Conservation (phyloP, 371 early-diverging fungal species). For the Mortierella sp. region DNA sequence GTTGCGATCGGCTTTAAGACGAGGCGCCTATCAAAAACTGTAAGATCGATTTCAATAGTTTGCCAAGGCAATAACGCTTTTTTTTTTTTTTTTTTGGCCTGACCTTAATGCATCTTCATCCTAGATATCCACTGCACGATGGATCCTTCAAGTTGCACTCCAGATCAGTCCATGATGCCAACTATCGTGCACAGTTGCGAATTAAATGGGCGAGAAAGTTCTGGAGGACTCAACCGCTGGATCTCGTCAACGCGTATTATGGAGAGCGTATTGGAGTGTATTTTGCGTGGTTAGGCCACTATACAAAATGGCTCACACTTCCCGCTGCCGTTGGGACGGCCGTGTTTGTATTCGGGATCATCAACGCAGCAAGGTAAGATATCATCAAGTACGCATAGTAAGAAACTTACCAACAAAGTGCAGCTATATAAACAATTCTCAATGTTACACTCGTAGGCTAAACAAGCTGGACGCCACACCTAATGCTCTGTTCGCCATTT, state of each 20-base stretch:
- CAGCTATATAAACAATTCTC: too few relatives aligned
- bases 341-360: slow-evolving; percentile 61
- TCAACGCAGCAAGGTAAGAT: slow-evolving; percentile 42
- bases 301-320: slow-evolving; percentile 58
- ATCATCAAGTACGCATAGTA: too few relatives aligned
- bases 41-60: slow-evolving; percentile 1
- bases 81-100: too few relatives aligned
- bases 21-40: slow-evolving; percentile 38
- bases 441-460: too few relatives aligned
- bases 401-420: too few relatives aligned
- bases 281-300: slow-evolving; percentile 66
- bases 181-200: slow-evolving; percentile 35
- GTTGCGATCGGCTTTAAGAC: slow-evolving; percentile 25
- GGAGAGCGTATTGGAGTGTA: slow-evolving; percentile 70
- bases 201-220: slow-evolving; percentile 29
- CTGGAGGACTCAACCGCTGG: slow-evolving; percentile 55
- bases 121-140: slow-evolving; percentile 35
- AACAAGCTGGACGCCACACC: slow-evolving; percentile 35
- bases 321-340: slow-evolving; percentile 59
- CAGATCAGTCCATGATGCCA: slow-evolving; percentile 8
- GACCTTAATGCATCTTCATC: too few relatives aligned
- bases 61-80: too few relatives aligned
- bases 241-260: slow-evolving; percentile 62
- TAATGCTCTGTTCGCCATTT: slow-evolving; percentile 53
- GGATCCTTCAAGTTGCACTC: slow-evolving; percentile 21